Evolutionary conservation across 208 protist species (phyloP).

Genomic region (Trypanosoma avium): DNA sequence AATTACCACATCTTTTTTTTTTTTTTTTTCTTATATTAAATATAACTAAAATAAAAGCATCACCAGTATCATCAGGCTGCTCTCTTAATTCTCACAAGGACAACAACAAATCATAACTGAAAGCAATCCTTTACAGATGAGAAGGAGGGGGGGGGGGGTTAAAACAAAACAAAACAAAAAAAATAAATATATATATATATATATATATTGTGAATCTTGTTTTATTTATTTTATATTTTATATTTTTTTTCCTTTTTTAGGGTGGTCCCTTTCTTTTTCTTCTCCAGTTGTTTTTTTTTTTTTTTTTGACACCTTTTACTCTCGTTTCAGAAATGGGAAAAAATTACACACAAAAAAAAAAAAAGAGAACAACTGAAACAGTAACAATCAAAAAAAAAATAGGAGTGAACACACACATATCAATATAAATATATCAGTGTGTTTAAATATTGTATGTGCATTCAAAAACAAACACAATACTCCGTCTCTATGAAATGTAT

Average conservation of each 20-base stretch:
- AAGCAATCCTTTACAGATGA: slow-evolving; percentile 22
- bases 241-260: no score
- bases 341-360: not conserved
- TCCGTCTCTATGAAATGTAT: slow-evolving; percentile 2
- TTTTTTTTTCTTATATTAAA: slow-evolving; percentile 1
- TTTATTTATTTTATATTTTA: no score
- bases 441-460: not conserved
- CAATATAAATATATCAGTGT: not conserved
- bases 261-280: no score
- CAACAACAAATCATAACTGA: no score
- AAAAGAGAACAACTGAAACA: not conserved
- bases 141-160: slow-evolving; percentile 11
- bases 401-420: not conserved
- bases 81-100: no score
- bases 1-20: slow-evolving; percentile 4
- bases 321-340: not conserved
- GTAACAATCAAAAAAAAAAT: not conserved
- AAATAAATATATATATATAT: slow-evolving; percentile 1
- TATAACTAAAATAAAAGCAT: not conserved
- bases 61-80: no score
- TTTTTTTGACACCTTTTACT: no score
- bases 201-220: not conserved
- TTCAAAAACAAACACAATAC: not conserved
- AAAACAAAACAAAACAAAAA: slow-evolving; percentile 26
- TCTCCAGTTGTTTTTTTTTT: no score